Conservation (phyloP, 2,329 filamentous ascomycete genomes). For the Aureobasidium sp. region DNA sequence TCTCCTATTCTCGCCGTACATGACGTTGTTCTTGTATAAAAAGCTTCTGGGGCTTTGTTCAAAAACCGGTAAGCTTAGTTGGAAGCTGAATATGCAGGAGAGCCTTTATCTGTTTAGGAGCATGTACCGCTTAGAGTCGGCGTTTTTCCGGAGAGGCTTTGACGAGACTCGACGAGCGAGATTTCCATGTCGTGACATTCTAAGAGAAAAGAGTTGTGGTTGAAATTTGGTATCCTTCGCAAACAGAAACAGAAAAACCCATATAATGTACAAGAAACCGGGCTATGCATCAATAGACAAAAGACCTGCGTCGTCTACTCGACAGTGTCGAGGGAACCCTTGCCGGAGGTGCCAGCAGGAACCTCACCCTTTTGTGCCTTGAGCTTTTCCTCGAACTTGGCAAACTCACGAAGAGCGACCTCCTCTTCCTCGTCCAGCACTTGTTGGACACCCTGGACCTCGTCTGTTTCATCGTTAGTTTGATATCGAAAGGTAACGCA, state of each 20-base stretch:
- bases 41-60: not conserved
- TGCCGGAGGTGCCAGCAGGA: slow-evolving; percentile 40
- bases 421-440: slow-evolving; percentile 89
- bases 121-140: too few species aligned
- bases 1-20: not conserved
- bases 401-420: slow-evolving; percentile 77
- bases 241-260: not conserved
- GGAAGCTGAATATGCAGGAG: not conserved
- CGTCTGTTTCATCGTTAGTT: slow-evolving; percentile 44
- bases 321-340: slow-evolving; percentile 45
- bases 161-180: not conserved
- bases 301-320: not conserved
- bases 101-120: not conserved
- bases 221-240: slow-evolving; percentile 7
- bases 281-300: not conserved
- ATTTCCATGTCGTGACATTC: not conserved
- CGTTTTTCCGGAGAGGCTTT: not conserved
- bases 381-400: slow-evolving; percentile 85
- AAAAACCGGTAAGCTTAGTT: not conserved
- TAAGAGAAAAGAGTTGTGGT: not conserved
- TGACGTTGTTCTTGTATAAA: not conserved
- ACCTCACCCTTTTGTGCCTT: slow-evolving; percentile 49
- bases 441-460: slow-evolving; percentile 87
- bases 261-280: slow-evolving; percentile 6
- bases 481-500: not conserved